phyloP scores from a whole-genome alignment of 1,284 basidiomycete genomes.

The Vanrija pseudolonga region DNA sequence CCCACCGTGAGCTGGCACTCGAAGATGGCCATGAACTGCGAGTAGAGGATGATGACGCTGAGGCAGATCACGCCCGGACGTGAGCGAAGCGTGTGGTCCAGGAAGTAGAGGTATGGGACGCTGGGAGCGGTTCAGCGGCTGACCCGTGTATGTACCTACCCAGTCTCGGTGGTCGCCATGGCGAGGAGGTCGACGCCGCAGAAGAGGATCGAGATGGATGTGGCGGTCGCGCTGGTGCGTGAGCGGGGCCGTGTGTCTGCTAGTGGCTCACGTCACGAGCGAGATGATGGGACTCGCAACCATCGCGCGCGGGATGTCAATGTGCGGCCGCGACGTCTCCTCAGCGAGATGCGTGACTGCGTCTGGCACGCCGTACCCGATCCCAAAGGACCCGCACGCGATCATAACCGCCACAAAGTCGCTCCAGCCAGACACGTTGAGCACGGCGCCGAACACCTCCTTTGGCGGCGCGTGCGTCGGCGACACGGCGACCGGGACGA shows the following conservation, averaged over 20 bases:
- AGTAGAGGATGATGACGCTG: conserved; percentile 3
- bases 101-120: conserved; percentile 1
- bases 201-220: not conserved
- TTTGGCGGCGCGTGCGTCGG: not conserved
- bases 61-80: not conserved
- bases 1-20: conserved; percentile 3
- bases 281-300: not conserved
- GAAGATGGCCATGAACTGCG: conserved; percentile 4
- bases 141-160: not conserved
- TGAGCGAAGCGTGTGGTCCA: not conserved
- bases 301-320: conserved; percentile 3
- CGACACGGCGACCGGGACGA: not conserved
- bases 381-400: not conserved
- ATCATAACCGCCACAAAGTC: conserved; percentile 6
- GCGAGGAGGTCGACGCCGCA: not conserved
- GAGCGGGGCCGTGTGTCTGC: too few species aligned
- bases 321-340: conserved; percentile 1
- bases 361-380: conserved; percentile 3
- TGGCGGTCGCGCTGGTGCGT: not conserved
- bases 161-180: conserved; percentile 1
- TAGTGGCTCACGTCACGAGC: not conserved
- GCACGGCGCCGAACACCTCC: not conserved
- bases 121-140: too few species aligned
- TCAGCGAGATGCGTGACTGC: conserved; percentile 3
- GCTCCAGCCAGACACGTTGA: not conserved